These are phyloP conservation scores for Colletotrichum falcatum DNA, from an alignment of 2,329 filamentous ascomycete species.

Conservation along the genomic window DNA sequence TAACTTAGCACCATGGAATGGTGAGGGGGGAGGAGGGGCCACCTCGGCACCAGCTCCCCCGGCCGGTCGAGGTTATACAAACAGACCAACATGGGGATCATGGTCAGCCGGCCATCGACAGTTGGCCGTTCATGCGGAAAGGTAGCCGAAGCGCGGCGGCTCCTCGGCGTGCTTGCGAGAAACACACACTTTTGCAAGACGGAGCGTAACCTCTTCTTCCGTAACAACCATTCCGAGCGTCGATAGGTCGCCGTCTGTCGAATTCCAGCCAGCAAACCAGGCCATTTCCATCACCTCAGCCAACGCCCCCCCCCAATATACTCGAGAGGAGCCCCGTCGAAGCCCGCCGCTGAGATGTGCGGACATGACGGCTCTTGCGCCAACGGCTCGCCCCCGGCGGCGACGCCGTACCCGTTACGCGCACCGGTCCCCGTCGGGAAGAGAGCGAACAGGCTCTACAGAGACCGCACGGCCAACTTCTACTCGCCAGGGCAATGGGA, in stretches of 20 bases:
- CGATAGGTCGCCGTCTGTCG: not conserved
- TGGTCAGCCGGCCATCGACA: constrained; percentile 1
- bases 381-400: constrained; percentile 25
- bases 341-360: constrained; percentile 13
- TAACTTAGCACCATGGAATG: not conserved
- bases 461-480: constrained; percentile 42
- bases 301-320: not conserved
- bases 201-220: not conserved
- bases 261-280: not conserved
- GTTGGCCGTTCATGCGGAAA: constrained; percentile 3
- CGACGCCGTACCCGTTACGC: constrained; percentile 23
- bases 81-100: not conserved
- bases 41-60: constrained; percentile 23
- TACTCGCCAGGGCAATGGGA: constrained; percentile 44
- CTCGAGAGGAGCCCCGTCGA: not conserved
- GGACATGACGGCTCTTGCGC: constrained; percentile 7
- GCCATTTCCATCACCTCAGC: not conserved
- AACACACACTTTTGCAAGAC: not conserved
- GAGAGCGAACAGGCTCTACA: constrained; percentile 38
- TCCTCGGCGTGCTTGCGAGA: not conserved
- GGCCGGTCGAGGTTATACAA: not conserved
- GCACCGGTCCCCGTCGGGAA: constrained; percentile 33
- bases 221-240: not conserved
- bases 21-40: constrained; percentile 1
- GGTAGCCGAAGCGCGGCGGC: not conserved